Conservation (phyloP, 371 early-diverging fungal genomes). For the Rhizopus sp. region DNA sequence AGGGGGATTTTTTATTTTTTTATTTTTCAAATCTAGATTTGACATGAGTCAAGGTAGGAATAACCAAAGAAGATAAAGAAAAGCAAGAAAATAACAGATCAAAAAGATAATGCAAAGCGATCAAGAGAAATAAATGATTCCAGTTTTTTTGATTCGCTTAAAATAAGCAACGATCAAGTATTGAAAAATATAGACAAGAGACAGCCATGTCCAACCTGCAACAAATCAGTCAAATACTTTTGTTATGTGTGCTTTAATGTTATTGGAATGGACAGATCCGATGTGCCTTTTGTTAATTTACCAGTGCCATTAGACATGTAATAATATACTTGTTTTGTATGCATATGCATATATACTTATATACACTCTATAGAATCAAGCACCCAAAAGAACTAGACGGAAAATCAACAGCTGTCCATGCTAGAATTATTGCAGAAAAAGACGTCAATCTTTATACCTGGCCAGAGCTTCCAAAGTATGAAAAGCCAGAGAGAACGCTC, state of each 20-base stretch:
- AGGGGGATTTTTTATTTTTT: constrained; percentile 10
- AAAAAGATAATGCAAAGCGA: constrained; percentile 18
- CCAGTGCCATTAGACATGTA: constrained; percentile 82
- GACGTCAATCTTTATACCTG: constrained; percentile 66
- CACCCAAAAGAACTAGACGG: constrained; percentile 80
- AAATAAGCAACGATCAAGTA: constrained; percentile 41
- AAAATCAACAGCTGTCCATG: constrained; percentile 89
- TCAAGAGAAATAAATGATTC: constrained; percentile 9
- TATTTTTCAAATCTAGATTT: no score
- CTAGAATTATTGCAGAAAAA: constrained; percentile 72
- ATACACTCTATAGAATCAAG: constrained; percentile 62
- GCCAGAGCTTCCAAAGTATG: constrained; percentile 47
- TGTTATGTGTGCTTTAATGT: constrained; percentile 72
- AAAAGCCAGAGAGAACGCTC: constrained; percentile 66
- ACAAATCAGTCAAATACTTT: constrained; percentile 70
- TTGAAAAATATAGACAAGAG: constrained; percentile 41
- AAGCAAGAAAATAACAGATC: background rate
- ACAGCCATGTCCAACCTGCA: constrained; percentile 59
- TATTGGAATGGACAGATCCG: constrained; percentile 51
- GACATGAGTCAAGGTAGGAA: constrained; percentile 16
- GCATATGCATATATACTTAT: background rate
- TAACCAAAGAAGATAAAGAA: background rate
- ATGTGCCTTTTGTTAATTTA: constrained; percentile 66
- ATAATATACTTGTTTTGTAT: constrained; percentile 15
- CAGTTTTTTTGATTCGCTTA: constrained; percentile 33